phyloP scores from a whole-genome alignment of 2,329 filamentous ascomycete species.

The Xylaria sp. region DNA sequence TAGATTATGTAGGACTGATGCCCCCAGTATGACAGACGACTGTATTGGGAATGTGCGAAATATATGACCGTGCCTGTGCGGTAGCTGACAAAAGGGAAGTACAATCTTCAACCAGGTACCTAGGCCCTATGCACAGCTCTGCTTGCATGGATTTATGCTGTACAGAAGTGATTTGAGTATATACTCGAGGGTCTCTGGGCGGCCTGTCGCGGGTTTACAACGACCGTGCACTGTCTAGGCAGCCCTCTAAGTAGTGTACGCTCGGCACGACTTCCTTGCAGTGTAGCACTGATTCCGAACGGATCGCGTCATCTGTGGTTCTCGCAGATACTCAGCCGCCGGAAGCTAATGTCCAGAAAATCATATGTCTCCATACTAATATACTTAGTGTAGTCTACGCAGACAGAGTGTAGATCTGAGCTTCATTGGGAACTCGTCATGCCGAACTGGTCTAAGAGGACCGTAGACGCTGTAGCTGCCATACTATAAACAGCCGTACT shows the following conservation, averaged over 20 bases:
- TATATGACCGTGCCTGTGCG: not conserved
- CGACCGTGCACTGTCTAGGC: not conserved
- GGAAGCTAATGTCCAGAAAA: not conserved
- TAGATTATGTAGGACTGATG: not conserved
- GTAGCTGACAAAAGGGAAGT: too few relatives aligned
- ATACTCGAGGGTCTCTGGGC: not conserved
- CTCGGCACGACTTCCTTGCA: not conserved
- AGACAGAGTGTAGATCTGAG: conserved; percentile 5
- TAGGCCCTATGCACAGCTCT: not conserved
- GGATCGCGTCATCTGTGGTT: conserved; percentile 1
- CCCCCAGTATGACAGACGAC: not conserved
- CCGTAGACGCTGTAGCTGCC: not conserved
- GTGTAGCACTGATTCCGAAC: not conserved
- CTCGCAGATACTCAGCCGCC: not conserved
- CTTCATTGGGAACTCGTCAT: conserved; percentile 1
- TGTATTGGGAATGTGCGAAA: not conserved
- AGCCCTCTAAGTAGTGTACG: too few relatives aligned
- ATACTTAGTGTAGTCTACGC: too few relatives aligned
- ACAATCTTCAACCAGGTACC: too few relatives aligned
- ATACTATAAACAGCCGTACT: conserved; percentile 1
- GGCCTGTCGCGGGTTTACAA: not conserved
- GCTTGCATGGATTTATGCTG: not conserved
- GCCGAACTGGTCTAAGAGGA: conserved; percentile 1
- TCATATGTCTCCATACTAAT: not conserved
- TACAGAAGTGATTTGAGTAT: not conserved